phyloP scores from a whole-genome alignment of 257 asterid species.

The Solanum chaucha region DNA sequence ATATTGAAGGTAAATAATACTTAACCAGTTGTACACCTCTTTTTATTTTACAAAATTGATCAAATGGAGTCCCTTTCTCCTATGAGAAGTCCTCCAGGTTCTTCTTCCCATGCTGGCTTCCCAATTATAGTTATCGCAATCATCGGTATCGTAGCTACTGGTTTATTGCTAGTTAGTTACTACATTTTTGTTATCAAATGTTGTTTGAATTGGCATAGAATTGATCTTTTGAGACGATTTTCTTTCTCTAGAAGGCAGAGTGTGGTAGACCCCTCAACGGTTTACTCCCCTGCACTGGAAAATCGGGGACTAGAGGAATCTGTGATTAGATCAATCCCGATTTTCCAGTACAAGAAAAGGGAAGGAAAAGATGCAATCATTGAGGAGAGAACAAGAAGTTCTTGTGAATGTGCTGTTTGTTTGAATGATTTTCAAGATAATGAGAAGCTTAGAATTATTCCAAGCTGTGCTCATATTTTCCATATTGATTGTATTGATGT shows the following conservation, averaged over 20 bases:
- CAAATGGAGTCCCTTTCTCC: conserved; percentile 25
- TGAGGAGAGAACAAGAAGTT: neutral
- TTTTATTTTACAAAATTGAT: neutral
- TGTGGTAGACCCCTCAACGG: conserved; percentile 15
- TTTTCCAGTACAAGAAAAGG: conserved; percentile 34
- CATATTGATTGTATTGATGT: conserved; percentile 22
- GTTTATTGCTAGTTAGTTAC: conserved; percentile 66
- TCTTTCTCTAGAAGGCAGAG: conserved; percentile 42
- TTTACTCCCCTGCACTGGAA: conserved; percentile 30
- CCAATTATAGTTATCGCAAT: conserved; percentile 74
- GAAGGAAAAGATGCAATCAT: neutral
- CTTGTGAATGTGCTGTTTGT: conserved; percentile 61
- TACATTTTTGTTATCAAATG: conserved; percentile 81
- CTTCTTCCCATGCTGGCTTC: conserved; percentile 40
- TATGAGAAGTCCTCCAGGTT: conserved; percentile 13
- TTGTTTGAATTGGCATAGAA: conserved; percentile 70
- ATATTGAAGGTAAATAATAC: neutral
- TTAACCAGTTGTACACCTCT: neutral
- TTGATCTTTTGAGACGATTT: conserved; percentile 48
- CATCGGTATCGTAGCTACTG: conserved; percentile 73
- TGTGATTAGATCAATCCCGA: conserved; percentile 52
- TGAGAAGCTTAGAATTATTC: conserved; percentile 58
- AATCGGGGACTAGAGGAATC: conserved; percentile 57
- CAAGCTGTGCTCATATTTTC: conserved; percentile 53
- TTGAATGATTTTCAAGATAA: conserved; percentile 58